phyloP scores from a whole-genome alignment of 306 rosid species.

The Pueraria montana region DNA sequence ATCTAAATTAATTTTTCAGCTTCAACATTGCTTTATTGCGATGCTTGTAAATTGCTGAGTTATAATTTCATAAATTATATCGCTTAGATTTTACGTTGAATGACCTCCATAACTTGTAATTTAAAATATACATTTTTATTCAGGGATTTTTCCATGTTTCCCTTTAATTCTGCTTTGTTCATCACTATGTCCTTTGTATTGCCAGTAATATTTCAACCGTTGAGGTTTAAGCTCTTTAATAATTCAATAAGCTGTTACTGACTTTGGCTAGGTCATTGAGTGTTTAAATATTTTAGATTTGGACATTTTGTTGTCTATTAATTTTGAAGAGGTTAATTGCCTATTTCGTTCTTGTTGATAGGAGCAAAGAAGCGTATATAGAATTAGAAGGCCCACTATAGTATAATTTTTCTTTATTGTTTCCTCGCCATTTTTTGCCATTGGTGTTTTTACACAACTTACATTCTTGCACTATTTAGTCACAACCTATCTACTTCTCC shows the following conservation, averaged over 20 bases:
- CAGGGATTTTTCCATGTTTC: constrained; percentile 41
- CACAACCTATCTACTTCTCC: no score
- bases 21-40: constrained; percentile 59
- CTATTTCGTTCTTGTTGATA: not conserved
- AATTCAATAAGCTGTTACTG: constrained; percentile 24
- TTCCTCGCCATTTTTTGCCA: not conserved
- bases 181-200: constrained; percentile 13
- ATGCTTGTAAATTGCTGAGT: constrained; percentile 75
- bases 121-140: constrained; percentile 41
- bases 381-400: not conserved
- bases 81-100: constrained; percentile 43
- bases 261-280: not conserved
- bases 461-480: no score
- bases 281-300: not conserved
- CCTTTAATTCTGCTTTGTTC: constrained; percentile 19
- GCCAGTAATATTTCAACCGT: not conserved
- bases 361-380: not conserved
- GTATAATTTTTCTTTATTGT: not conserved
- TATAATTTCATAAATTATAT: constrained; percentile 57
- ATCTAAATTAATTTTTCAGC: constrained; percentile 64
- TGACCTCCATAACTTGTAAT: constrained; percentile 35
- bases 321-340: not conserved
- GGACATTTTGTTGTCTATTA: not conserved
- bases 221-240: not conserved
- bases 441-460: no score